phyloP scores from a whole-genome alignment of 805 yeast species.

The Jamesozyma spencerorum region DNA sequence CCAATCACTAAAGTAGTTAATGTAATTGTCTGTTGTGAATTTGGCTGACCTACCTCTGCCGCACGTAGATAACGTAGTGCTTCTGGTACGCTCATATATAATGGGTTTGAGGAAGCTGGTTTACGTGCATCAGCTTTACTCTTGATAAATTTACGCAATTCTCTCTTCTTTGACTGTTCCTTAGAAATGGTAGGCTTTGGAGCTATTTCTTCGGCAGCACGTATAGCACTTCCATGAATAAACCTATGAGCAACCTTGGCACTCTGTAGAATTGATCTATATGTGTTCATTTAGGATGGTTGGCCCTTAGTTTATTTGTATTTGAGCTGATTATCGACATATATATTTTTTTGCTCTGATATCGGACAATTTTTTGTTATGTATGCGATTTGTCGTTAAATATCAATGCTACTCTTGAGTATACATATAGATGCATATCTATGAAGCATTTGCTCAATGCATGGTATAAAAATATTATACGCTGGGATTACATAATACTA shows the following conservation, averaged over 20 bases:
- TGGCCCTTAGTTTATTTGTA: no score
- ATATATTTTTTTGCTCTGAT: no score
- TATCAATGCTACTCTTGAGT: no score
- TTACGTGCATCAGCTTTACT: conserved; percentile 33
- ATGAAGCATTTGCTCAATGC: neutral
- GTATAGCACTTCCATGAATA: neutral
- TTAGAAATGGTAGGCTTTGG: conserved; percentile 15
- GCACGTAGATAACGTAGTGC: conserved; percentile 81
- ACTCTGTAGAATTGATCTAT: neutral
- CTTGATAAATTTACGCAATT: conserved; percentile 31
- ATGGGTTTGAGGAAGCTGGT: conserved; percentile 43
- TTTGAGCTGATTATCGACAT: no score
- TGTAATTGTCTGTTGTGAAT: conserved; percentile 59
- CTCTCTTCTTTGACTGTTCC: conserved; percentile 30
- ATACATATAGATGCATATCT: no score
- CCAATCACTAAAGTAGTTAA: conserved; percentile 55
- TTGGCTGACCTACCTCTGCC: conserved; percentile 79
- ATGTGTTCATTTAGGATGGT: conserved; percentile 3
- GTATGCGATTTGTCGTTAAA: no score
- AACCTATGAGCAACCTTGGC: no score
- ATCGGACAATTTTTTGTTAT: no score
- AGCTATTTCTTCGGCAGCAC: conserved; percentile 4
- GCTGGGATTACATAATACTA: neutral
- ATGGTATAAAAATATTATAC: neutral
- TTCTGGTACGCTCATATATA: conserved; percentile 58